Evolutionary conservation across 768 basidiomycete species (phyloP).

Genomic region (Chalciporus chontae): DNA sequence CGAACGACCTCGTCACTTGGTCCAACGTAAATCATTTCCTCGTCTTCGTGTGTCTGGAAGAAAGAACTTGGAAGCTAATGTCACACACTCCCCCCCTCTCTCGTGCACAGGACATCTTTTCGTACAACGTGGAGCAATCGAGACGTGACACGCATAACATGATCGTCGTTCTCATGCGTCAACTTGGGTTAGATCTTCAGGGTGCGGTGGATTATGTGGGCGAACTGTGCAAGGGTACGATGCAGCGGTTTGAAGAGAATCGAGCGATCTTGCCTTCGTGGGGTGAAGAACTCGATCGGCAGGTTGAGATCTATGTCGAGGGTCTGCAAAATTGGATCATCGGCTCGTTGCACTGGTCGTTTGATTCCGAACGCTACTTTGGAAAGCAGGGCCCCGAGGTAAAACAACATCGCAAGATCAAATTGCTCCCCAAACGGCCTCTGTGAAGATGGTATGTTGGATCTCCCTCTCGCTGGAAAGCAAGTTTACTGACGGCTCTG

Average conservation of each 20-base stretch:
- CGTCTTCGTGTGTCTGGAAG: no score
- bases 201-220: conserved; percentile 64
- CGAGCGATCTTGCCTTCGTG: conserved; percentile 54
- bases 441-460: conserved; percentile 12
- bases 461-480: not conserved
- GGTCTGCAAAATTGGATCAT: conserved; percentile 73
- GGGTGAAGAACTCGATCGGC: conserved; percentile 55
- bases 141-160: conserved; percentile 69
- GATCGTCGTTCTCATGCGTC: conserved; percentile 64
- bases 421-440: conserved; percentile 42
- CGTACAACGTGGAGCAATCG: conserved; percentile 73
- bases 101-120: conserved; percentile 59
- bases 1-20: conserved; percentile 52
- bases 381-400: conserved; percentile 52
- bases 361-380: conserved; percentile 67
- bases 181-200: conserved; percentile 55
- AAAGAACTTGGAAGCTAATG: conserved; percentile 1
- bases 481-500: no score
- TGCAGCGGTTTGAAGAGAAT: conserved; percentile 49
- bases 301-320: conserved; percentile 54
- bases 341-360: conserved; percentile 72
- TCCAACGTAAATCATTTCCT: conserved; percentile 33
- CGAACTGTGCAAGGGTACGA: conserved; percentile 52
- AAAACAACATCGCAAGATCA: conserved; percentile 51
- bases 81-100: not conserved